Evolutionary conservation across 768 basidiomycete genomes (phyloP).

Genomic region (Hydnomerulius pinastri): DNA sequence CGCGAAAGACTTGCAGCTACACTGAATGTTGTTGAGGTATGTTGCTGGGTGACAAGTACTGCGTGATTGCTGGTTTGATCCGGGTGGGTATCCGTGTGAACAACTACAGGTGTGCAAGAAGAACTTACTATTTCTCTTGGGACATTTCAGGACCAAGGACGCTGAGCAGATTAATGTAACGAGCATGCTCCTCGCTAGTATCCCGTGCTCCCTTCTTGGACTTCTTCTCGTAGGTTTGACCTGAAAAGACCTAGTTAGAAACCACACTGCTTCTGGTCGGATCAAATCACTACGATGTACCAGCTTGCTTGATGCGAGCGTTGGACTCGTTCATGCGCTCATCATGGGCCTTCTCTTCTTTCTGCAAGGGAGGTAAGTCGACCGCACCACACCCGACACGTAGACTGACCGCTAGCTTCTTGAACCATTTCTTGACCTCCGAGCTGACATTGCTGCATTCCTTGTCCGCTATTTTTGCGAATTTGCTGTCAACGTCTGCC

Average conservation of each 20-base stretch:
- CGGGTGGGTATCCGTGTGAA: neutral
- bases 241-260: constrained; percentile 28
- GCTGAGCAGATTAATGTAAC: constrained; percentile 74
- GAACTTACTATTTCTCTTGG: constrained; percentile 73
- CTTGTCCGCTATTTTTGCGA: constrained; percentile 72
- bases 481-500: constrained; percentile 72
- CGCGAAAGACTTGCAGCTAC: constrained; percentile 67
- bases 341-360: constrained; percentile 79
- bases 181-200: constrained; percentile 70
- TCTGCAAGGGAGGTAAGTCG: constrained; percentile 43
- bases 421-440: constrained; percentile 86
- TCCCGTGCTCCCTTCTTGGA: constrained; percentile 71
- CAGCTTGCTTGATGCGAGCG: constrained; percentile 75
- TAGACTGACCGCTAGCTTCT: constrained; percentile 69
- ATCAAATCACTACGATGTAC: constrained; percentile 32
- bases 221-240: constrained; percentile 77
- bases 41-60: constrained; percentile 59
- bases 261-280: neutral
- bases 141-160: constrained; percentile 76
- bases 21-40: constrained; percentile 55
- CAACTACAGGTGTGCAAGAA: neutral
- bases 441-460: constrained; percentile 64
- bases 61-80: constrained; percentile 59
- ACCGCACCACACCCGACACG: neutral
- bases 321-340: constrained; percentile 68